Conservation (phyloP, 129 eudicot genomes). For the carrot (Daucus carota) region DH1_v3.0 NC_030389.2:6139001-6139500, state of each 20-base stretch:
- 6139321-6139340: background rate
- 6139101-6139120: constrained; percentile 49
- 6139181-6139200: constrained; percentile 26
- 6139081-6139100: constrained; percentile 24
- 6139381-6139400: background rate
- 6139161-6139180: constrained; percentile 16
- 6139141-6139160: constrained; percentile 4
- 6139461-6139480: constrained; percentile 8
- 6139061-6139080: constrained; percentile 26
- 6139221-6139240: constrained; percentile 34
- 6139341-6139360: background rate
- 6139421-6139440: background rate
- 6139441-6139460: background rate
- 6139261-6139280: constrained; percentile 37
- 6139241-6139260: constrained; percentile 22
- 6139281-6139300: constrained; percentile 39
- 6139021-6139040: constrained; percentile 7
- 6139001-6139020: constrained; percentile 30
- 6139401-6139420: too few species aligned
- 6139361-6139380: constrained; percentile 11
- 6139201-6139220: constrained; percentile 30
- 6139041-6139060: constrained; percentile 11
- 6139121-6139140: constrained; percentile 14
- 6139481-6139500: too few species aligned
- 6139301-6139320: constrained; percentile 13